Evolutionary conservation across 352 stramenopile species (phyloP), one percentile per base, ranked within the genome.

Genomic region (Albugo candida): DNA sequence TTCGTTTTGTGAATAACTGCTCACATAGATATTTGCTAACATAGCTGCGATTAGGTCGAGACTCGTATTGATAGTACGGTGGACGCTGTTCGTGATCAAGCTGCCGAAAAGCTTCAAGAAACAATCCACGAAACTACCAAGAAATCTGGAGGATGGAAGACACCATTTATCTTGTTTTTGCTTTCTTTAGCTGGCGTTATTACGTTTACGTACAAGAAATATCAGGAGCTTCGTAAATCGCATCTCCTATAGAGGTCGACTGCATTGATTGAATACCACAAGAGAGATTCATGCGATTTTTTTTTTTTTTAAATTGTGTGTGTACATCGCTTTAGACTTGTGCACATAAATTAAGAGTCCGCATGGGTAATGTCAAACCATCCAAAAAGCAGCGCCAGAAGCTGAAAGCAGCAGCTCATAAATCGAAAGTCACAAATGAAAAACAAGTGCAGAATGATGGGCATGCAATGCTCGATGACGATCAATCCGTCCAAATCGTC

Each of bases 201-300:
- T 5, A 70, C 64, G n/a, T 62, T 50, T 13, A 70, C 59, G 18
- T 89, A 87, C 65, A 85, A 85, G 56, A 89, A 89, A 65, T 89
- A 89, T 65, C 74, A 89, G 55, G 71, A 87, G 48, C 56, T 89
- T 52, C 70, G 71, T 56, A 89, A 89, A 64, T 86, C 72, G 36
- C 77, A 89, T 65, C 74, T 89, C 56, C 61, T 89, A 48, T 89
- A 85, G 24, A 8, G 20, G 31, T 54, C 34, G 21, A 49, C 20
- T 5, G 5, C 11, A 42, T 41, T 16, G 17, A 11, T 18, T 12
- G 36, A 40, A 35, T 41, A 48, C 37, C 1, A 13, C 14, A 20
- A 17, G n/a, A 17, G 40, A 17, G 24, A 35, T 17, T 24, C 16
- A 48, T 17, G n/a, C 2, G n/a, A 3, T 18, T 27, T 19, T 37